phyloP scores from a whole-genome alignment of 768 basidiomycete genomes.

The Russula sp. region DNA sequence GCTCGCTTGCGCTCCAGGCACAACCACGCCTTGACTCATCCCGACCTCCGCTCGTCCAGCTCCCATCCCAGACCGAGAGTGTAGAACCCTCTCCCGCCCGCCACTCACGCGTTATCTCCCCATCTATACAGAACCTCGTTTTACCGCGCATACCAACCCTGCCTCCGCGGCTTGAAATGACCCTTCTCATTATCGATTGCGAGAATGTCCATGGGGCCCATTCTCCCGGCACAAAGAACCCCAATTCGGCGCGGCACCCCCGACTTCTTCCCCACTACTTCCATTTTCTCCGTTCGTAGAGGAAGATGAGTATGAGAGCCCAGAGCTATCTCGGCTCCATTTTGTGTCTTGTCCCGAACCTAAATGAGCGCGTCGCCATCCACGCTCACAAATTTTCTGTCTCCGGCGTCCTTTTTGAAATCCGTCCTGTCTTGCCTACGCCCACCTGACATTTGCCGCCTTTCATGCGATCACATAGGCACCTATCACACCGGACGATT shows the following conservation, averaged over 20 bases:
- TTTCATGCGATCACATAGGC: neutral
- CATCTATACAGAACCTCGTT: conserved; percentile 18
- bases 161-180: conserved; percentile 6
- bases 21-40: conserved; percentile 18
- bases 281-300: conserved; percentile 21
- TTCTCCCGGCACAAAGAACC: neutral
- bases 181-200: conserved; percentile 12
- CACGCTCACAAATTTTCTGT: neutral
- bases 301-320: conserved; percentile 7
- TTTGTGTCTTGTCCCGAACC: conserved; percentile 3
- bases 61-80: neutral
- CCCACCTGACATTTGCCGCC: conserved; percentile 2
- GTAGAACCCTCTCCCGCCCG: neutral
- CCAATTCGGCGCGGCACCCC: neutral
- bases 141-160: conserved; percentile 13
- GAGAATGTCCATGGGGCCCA: neutral
- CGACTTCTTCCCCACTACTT: conserved; percentile 20
- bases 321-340: neutral
- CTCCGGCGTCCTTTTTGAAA: neutral
- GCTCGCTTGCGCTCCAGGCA: conserved; percentile 10
- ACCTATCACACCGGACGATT: neutral
- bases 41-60: neutral
- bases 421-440: neutral
- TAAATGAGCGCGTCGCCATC: conserved; percentile 1
- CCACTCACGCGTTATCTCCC: conserved; percentile 7